Base-by-base conservation (phyloP, 176 grass and related monocot species). In the Echinochloa phyllopogon region DNA sequence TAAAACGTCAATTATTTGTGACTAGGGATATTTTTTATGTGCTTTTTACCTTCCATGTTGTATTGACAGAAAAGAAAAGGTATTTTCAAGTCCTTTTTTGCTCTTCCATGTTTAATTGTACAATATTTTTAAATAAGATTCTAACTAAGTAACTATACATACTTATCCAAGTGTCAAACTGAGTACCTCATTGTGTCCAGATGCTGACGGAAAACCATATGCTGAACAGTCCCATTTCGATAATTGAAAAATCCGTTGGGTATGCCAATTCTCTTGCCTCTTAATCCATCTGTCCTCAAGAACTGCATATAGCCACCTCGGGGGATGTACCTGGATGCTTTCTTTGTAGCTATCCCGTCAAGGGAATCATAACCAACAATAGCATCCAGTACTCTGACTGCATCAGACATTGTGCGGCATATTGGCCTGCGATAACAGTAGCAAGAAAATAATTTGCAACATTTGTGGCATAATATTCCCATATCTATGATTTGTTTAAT, bases 221-320 rank as follows among this genome's bases (percentile, higher is more conserved):
- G 23, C 41, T 82, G 55, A 27, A 62, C 11, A 2, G 86, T 53
- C 0, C 87, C 81, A 21, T 80, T 69, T 0, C 68, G 45, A n/a
- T 49, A 91, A 67, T 70, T 38, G 45, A 93, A 96, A 49, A 91
- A 76, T 2, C 72, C 72, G n/a, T 78, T 85, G 21, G 86, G 72
- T 44, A 91, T 49, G 3, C 86, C 91, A 2, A 96, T 52, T 45
- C 84, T 85, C 75, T 96, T 96, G 6, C 84, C 88, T 25, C 29
- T 93, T 13, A 91, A 51, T 3, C 91, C 94, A 14, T 93, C 84
- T 20, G 36, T 65, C 43, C 64, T 93, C 60, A 93, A 21, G 76
- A 93, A 96, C 76, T 93, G 86, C 23, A 0, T 64, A 74, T 96
- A 96, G 17, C 91, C 94, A 27, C 81, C 84, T 0, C 15, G 13